Conservation (phyloP, 257 asterid genomes). For the Buddleja alternifolia region DNA sequence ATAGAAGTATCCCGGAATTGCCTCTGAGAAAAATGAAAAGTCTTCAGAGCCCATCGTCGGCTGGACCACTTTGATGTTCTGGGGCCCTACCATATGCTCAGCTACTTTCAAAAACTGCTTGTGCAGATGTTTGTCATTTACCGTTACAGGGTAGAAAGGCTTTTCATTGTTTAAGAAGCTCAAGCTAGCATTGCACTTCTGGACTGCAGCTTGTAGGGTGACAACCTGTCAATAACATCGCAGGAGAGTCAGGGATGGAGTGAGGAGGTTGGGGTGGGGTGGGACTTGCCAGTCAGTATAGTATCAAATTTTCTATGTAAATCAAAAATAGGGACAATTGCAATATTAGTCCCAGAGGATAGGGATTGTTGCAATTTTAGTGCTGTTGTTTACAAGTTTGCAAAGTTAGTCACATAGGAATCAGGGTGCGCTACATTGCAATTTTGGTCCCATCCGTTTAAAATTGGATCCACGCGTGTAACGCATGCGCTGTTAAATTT, state of each 20-base stretch:
- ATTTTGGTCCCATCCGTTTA: no score
- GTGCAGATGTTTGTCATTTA: conserved; percentile 51
- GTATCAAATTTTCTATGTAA: no score
- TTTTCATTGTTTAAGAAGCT: conserved; percentile 33
- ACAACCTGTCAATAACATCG: conserved; percentile 46
- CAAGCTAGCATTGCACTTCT: conserved; percentile 60
- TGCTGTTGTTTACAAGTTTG: no score
- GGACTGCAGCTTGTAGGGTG: conserved; percentile 57
- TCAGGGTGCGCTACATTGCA: no score
- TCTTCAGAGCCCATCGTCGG: conserved; percentile 68
- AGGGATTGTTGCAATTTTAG: no score
- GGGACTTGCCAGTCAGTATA: no score
- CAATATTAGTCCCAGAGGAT: no score
- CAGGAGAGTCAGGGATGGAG: neutral
- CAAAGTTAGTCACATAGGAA: no score
- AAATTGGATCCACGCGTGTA: no score
- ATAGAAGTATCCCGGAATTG: conserved; percentile 62
- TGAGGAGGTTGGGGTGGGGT: no score
- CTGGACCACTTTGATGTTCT: conserved; percentile 36
- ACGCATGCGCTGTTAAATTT: no score
- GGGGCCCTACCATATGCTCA: conserved; percentile 43
- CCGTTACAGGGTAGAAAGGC: conserved; percentile 62
- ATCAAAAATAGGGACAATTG: no score
- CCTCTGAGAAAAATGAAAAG: conserved; percentile 62
- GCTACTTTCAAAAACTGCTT: conserved; percentile 47